phyloP scores from a whole-genome alignment of 306 rosid genomes.

The Glycine soja region DNA sequence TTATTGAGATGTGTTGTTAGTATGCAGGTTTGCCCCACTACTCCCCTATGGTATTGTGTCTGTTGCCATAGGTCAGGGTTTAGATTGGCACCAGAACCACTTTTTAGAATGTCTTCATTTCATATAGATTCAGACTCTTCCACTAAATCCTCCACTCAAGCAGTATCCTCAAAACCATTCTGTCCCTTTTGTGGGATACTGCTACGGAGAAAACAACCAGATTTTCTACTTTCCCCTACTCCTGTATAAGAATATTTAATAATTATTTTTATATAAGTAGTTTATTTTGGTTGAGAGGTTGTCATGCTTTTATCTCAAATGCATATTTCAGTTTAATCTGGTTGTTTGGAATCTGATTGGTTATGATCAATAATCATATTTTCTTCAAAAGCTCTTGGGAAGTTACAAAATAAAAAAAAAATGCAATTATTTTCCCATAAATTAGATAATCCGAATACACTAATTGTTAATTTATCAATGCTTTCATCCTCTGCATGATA shows the following conservation, averaged over 20 bases:
- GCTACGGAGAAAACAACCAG: conserved; percentile 78
- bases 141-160: conserved; percentile 32
- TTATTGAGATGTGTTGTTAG: conserved; percentile 74
- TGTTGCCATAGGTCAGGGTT: conserved; percentile 77
- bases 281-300: conserved; percentile 26
- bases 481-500: not conserved
- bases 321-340: not conserved
- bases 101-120: conserved; percentile 63
- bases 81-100: conserved; percentile 70
- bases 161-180: conserved; percentile 61
- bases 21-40: conserved; percentile 84
- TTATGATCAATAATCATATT: not conserved
- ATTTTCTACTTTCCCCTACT: conserved; percentile 76
- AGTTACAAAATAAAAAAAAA: not conserved
- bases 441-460: not conserved
- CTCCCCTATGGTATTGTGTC: conserved; percentile 83
- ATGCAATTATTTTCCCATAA: not conserved
- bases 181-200: conserved; percentile 93
- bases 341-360: not conserved
- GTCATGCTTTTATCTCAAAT: conserved; percentile 10
- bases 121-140: conserved; percentile 53
- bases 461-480: not conserved
- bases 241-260: conserved; percentile 62
- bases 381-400: not conserved
- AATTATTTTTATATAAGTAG: not conserved